Conservation (phyloP, 164 flowering plant genomes). For the Chimonanthus salicifolius region DNA sequence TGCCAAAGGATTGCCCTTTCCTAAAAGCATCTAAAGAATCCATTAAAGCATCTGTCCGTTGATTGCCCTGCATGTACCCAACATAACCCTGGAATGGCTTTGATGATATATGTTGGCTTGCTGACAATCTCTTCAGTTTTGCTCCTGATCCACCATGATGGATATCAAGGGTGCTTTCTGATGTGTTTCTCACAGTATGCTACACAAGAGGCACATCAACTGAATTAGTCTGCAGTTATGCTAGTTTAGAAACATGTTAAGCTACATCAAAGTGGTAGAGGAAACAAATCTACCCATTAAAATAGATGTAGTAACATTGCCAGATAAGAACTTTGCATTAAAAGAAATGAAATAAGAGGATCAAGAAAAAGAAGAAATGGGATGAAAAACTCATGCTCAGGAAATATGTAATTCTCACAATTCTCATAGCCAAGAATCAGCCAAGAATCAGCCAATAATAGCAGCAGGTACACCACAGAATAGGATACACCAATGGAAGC, state of each 20-base stretch:
- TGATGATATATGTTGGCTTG: constrained; percentile 20
- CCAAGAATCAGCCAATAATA: neutral
- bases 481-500: too few species aligned
- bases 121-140: constrained; percentile 65
- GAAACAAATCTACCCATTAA: neutral
- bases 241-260: neutral
- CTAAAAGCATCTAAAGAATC: too few species aligned
- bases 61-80: constrained; percentile 17
- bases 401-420: neutral
- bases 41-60: neutral
- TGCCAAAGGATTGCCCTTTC: constrained; percentile 18
- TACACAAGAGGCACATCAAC: constrained; percentile 18
- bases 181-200: constrained; percentile 32
- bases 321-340: neutral
- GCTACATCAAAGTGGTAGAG: neutral
- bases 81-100: constrained; percentile 19
- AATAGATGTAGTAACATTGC: neutral
- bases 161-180: constrained; percentile 27
- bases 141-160: constrained; percentile 62
- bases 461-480: too few species aligned
- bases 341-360: too few species aligned
- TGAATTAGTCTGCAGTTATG: neutral
- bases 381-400: neutral
- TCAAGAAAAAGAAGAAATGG: neutral
- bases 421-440: neutral